Conservation (phyloP, 1,284 basidiomycete genomes). For the Coniferiporia sulphurascens region DNA sequence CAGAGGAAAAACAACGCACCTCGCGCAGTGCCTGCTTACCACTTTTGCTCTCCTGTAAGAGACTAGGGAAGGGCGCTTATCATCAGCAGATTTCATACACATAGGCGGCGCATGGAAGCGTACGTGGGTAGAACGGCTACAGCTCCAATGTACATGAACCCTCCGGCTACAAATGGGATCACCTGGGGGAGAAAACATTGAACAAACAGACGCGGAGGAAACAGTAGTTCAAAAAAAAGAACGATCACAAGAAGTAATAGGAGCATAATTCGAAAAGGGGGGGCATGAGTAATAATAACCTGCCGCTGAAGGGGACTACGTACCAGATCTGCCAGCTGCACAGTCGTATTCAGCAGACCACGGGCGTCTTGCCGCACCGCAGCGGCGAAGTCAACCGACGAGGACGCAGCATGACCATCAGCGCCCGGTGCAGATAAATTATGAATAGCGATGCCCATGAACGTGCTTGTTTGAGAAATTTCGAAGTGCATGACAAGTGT, state of each 20-base stretch:
- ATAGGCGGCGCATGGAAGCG: slow-evolving; percentile 6
- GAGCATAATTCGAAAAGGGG: background rate
- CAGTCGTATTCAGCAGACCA: slow-evolving; percentile 78
- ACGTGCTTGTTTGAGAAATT: slow-evolving; percentile 49
- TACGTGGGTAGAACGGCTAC: slow-evolving; percentile 87
- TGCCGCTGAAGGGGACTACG: slow-evolving; percentile 24
- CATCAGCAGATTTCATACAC: slow-evolving; percentile 15
- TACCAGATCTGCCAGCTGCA: slow-evolving; percentile 72
- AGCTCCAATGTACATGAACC: slow-evolving; percentile 89
- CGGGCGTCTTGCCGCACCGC: slow-evolving; percentile 65
- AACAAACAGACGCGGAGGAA: slow-evolving; percentile 3
- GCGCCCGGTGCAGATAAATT: slow-evolving; percentile 50
- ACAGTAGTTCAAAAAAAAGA: background rate
- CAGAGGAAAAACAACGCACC: slow-evolving; percentile 35
- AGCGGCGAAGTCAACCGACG: slow-evolving; percentile 54
- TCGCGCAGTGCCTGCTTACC: slow-evolving; percentile 81
- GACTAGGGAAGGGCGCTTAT: slow-evolving; percentile 36
- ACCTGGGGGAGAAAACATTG: slow-evolving; percentile 44
- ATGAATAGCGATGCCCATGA: slow-evolving; percentile 85
- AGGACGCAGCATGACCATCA: slow-evolving; percentile 27
- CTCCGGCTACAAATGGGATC: slow-evolving; percentile 87
- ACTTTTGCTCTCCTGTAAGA: slow-evolving; percentile 82
- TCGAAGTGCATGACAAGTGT: background rate
- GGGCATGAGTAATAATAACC: background rate
- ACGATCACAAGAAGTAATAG: background rate